These are phyloP conservation scores for Curvularia sp. DNA, from an alignment of 2,329 filamentous ascomycete species.

Conservation along the genomic window DNA sequence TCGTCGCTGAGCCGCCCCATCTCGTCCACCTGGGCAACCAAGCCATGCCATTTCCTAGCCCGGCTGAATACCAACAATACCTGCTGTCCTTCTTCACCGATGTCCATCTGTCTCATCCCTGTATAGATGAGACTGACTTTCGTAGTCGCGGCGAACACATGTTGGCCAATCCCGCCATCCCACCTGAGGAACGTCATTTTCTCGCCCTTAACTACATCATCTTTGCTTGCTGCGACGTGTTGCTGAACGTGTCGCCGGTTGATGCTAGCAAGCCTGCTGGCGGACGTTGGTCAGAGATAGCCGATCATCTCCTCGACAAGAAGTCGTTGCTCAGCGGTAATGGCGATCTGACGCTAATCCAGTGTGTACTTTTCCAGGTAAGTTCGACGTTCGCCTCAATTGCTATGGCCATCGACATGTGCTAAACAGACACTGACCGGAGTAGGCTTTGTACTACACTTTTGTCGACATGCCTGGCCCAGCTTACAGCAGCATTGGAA, in stretches of 20 bases:
- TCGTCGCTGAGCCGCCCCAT: conserved; percentile 4
- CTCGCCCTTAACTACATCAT: conserved; percentile 43
- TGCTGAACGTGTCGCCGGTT: conserved; percentile 13
- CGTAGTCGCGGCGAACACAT: conserved; percentile 33
- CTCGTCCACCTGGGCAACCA: conserved; percentile 31
- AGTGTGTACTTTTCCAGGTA: conserved; percentile 41
- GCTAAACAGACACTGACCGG: conserved; percentile 6
- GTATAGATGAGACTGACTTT: conserved; percentile 42
- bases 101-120: conserved; percentile 37
- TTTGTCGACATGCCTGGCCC: conserved; percentile 38
- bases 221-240: conserved; percentile 36
- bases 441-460: conserved; percentile 38
- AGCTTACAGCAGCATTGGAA: conserved; percentile 42
- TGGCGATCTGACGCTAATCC: conserved; percentile 37
- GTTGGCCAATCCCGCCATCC: conserved; percentile 28
- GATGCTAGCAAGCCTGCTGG: conserved; percentile 28
- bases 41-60: conserved; percentile 32
- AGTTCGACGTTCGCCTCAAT: neutral
- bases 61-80: conserved; percentile 33
- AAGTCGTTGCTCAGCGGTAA: conserved; percentile 29
- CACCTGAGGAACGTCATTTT: conserved; percentile 30
- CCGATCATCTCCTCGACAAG: conserved; percentile 40
- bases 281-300: conserved; percentile 42
- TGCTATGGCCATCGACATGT: neutral
- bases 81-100: conserved; percentile 40